Conservation (phyloP, 345 rosid genomes). For the Dipteronia dyeriana region DNA sequence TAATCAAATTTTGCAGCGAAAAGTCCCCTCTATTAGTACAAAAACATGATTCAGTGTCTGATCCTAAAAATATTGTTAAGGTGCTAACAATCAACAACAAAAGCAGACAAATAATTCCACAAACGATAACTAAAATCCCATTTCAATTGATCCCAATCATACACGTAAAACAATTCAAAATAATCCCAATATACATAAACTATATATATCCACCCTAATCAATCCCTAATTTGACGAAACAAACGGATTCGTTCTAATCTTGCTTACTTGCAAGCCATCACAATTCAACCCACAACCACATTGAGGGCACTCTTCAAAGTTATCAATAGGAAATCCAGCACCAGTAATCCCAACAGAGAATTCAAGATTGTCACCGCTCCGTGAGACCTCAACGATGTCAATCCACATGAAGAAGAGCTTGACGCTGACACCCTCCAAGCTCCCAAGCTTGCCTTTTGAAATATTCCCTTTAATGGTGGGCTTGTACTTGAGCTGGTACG, state of each 20-base stretch:
- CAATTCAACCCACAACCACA: slow-evolving; percentile 90
- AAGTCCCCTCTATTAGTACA: background rate
- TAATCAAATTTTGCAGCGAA: background rate
- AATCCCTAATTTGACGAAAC: slow-evolving; percentile 44
- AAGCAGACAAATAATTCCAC: background rate
- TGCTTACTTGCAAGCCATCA: slow-evolving; percentile 22
- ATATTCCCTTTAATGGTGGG: slow-evolving; percentile 49
- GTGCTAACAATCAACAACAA: background rate
- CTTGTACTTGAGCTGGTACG: slow-evolving; percentile 54
- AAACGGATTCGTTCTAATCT: slow-evolving; percentile 27
- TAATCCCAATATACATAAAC: background rate
- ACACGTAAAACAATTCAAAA: slow-evolving; percentile 1
- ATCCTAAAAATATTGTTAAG: background rate
- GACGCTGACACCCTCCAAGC: slow-evolving; percentile 61
- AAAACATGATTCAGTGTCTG: background rate
- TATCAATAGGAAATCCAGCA: slow-evolving; percentile 59
- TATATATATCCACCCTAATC: background rate
- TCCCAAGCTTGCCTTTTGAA: slow-evolving; percentile 42
- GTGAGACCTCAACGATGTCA: slow-evolving; percentile 59
- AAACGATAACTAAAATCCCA: slow-evolving; percentile 10
- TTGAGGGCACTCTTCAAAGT: slow-evolving; percentile 73
- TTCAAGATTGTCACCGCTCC: slow-evolving; percentile 52
- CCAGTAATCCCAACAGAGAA: slow-evolving; percentile 68
- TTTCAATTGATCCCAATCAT: slow-evolving; percentile 15
- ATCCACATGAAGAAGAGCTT: slow-evolving; percentile 61